phyloP scores from a whole-genome alignment of 2,329 filamentous ascomycete genomes.

The Hypoxylon sp. region DNA sequence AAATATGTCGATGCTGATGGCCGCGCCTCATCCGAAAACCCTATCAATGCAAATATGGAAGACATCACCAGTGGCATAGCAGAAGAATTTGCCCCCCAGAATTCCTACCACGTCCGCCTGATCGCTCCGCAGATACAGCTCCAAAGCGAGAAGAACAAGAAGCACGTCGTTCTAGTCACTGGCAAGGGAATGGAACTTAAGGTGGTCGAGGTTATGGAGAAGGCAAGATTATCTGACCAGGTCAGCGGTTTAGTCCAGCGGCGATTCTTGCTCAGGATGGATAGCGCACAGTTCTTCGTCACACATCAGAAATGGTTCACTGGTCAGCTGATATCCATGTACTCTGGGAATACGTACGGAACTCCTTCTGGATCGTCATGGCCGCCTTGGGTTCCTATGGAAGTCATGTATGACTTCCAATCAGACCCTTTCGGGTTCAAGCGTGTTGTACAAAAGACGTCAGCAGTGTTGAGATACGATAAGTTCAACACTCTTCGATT shows the following conservation, averaged over 20 bases:
- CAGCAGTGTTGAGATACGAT: slow-evolving; percentile 92
- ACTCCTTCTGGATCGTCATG: slow-evolving; percentile 85
- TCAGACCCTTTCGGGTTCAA: slow-evolving; percentile 97
- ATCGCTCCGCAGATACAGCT: slow-evolving; percentile 98
- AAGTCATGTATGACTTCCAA: slow-evolving; percentile 98
- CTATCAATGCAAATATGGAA: slow-evolving; percentile 62
- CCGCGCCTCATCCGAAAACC: slow-evolving; percentile 53
- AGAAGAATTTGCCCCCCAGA: slow-evolving; percentile 88
- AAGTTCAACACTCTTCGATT: slow-evolving; percentile 97
- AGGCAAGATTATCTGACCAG: slow-evolving; percentile 88
- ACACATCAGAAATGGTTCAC: slow-evolving; percentile 92
- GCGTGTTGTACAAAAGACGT: slow-evolving; percentile 95
- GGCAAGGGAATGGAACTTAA: slow-evolving; percentile 99
- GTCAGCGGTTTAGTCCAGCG: slow-evolving; percentile 96
- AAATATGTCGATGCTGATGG: slow-evolving; percentile 83
- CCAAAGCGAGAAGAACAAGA: slow-evolving; percentile 97
- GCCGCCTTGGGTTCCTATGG: slow-evolving; percentile 98
- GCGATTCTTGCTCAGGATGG: slow-evolving; percentile 93
- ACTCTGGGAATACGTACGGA: slow-evolving; percentile 93
- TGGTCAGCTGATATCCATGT: slow-evolving; percentile 87
- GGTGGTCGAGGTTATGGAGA: slow-evolving; percentile 98
- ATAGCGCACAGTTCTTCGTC: slow-evolving; percentile 98
- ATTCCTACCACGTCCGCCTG: slow-evolving; percentile 92
- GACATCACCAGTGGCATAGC: slow-evolving; percentile 81
- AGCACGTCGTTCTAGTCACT: slow-evolving; percentile 95